phyloP scores from a whole-genome alignment of 192 early-diverging fungal genomes.

The Chytriomyces sp. region DNA sequence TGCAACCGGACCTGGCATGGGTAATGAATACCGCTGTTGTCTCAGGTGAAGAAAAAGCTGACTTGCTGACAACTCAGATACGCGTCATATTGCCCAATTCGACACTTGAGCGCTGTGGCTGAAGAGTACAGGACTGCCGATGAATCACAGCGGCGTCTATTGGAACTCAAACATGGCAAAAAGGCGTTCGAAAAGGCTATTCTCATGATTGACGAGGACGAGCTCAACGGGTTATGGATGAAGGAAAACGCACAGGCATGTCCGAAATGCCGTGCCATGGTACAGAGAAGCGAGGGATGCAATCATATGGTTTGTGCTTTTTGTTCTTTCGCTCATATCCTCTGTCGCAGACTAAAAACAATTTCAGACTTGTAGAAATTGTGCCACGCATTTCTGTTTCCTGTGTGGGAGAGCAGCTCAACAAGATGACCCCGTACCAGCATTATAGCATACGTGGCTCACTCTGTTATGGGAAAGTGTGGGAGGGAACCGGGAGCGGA shows the following conservation, averaged over 20 bases:
- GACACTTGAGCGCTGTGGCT: constrained; percentile 21
- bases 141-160: not conserved
- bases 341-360: too few relatives aligned
- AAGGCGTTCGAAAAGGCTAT: constrained; percentile 35
- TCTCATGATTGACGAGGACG: constrained; percentile 35
- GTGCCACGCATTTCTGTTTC: constrained; percentile 50
- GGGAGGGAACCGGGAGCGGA: constrained; percentile 11
- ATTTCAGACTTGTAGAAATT: constrained; percentile 37
- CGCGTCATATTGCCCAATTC: constrained; percentile 44
- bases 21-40: not conserved
- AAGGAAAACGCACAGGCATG: constrained; percentile 43
- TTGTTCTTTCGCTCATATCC: too few relatives aligned
- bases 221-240: constrained; percentile 26
- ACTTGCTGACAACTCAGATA: constrained; percentile 3
- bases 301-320: constrained; percentile 26
- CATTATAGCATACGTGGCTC: constrained; percentile 17
- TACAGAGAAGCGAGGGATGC: constrained; percentile 37
- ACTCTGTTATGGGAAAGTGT: constrained; percentile 26
- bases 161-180: constrained; percentile 47
- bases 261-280: constrained; percentile 29
- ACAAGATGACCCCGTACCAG: constrained; percentile 7
- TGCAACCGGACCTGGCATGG: constrained; percentile 45
- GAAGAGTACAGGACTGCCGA: constrained; percentile 34
- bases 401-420: constrained; percentile 34
- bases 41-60: not conserved